A percentile compares a stretch with the other conserved stretches of the same genome.
These are phyloP conservation scores for Fusarium verticillioides DNA, from an alignment of 2,329 filamentous ascomycete species.

Conservation along the genomic window DNA sequence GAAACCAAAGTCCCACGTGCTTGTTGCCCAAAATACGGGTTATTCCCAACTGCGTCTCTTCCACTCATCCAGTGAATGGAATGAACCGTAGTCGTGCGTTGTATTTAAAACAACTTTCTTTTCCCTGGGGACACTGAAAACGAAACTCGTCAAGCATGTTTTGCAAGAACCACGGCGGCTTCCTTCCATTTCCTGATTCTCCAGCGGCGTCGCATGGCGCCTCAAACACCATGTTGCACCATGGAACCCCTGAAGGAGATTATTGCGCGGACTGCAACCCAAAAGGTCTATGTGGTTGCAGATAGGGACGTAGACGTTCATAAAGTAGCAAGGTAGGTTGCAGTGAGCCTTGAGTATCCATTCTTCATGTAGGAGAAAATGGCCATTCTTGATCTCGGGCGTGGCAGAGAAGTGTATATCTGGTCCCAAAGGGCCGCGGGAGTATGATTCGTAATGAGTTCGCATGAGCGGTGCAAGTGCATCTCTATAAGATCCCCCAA, in stretches of 20 bases:
- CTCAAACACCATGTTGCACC: neutral
- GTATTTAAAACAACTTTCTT: neutral
- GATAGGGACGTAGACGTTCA: neutral
- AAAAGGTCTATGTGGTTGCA: neutral
- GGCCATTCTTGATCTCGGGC: neutral
- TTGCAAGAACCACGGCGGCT: neutral
- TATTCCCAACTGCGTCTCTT: neutral
- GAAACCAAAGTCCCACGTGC: neutral
- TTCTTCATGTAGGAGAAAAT: neutral
- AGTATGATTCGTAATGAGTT: rapidly evolving
- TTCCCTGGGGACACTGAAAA: neutral
- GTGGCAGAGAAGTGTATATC: neutral
- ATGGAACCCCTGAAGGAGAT: neutral
- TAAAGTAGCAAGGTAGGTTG: too few species aligned
- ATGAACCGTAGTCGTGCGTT: neutral
- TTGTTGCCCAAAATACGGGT: rapidly evolving
- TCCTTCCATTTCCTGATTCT: rapidly evolving
- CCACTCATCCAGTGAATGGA: neutral
- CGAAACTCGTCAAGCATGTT: neutral
- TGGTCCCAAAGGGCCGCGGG: rapidly evolving
- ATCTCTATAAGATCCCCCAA: neutral
- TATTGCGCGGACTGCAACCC: neutral
- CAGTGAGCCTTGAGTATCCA: neutral
- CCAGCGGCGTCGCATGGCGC: neutral
- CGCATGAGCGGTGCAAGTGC: rapidly evolving